These are phyloP conservation scores for Peronospora farinosa DNA, from an alignment of 352 stramenopile genomes.

Conservation along the genomic window DNA sequence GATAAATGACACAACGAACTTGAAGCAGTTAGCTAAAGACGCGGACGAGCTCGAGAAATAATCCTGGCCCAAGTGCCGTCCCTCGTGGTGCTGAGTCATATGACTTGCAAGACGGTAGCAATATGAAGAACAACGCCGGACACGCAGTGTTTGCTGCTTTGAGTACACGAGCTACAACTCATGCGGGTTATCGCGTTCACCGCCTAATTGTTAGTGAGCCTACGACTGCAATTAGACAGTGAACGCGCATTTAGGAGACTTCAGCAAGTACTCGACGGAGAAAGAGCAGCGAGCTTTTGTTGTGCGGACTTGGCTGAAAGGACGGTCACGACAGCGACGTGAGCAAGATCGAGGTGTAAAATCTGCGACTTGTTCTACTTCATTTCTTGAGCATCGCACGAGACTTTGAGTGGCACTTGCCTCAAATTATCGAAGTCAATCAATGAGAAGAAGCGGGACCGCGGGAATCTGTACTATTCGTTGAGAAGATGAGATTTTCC, in stretches of 20 bases:
- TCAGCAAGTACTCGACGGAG: slow-evolving; percentile 59
- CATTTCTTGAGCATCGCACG: no score
- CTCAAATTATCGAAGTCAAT: no score
- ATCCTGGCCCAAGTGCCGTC: slow-evolving; percentile 53
- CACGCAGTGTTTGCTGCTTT: slow-evolving; percentile 89
- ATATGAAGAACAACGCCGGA: slow-evolving; percentile 67
- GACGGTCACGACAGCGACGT: slow-evolving; percentile 33
- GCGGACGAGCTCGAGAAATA: slow-evolving; percentile 50
- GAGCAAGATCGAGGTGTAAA: slow-evolving; percentile 52
- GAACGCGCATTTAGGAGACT: slow-evolving; percentile 69
- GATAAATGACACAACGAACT: slow-evolving; percentile 45
- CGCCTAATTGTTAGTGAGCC: slow-evolving; percentile 9
- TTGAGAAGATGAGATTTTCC: no score
- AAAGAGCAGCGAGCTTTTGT: slow-evolving; percentile 68
- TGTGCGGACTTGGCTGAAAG: slow-evolving; percentile 54
- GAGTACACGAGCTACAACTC: slow-evolving; percentile 92
- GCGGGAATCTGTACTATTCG: no score
- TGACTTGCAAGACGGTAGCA: slow-evolving; percentile 90
- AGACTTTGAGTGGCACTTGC: no score
- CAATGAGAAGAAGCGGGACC: no score
- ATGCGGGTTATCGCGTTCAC: slow-evolving; percentile 50
- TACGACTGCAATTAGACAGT: slow-evolving; percentile 83
- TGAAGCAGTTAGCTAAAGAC: slow-evolving; percentile 38
- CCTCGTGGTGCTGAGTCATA: slow-evolving; percentile 85
- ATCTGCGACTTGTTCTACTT: slow-evolving; percentile 24